Conservation (phyloP, 306 rosid species). For the Corylus americana region DNA sequence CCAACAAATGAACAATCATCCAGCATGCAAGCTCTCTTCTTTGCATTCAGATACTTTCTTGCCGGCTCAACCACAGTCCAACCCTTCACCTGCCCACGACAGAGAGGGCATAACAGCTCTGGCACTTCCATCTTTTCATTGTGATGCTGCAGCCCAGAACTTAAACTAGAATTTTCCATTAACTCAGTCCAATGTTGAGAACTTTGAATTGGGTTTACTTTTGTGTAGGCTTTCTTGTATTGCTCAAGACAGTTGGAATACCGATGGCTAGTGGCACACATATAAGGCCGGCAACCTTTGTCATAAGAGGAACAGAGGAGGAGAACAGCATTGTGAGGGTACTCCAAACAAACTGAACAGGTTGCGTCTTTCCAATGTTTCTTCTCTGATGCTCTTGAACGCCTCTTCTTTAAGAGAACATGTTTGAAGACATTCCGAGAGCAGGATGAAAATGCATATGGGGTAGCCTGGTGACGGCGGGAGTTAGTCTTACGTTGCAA, state of each 20-base stretch:
- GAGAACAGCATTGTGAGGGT: conserved; percentile 95
- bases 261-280: conserved; percentile 93
- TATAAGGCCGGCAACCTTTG: conserved; percentile 96
- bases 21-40: conserved; percentile 91
- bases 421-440: conserved; percentile 45
- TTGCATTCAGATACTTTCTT: conserved; percentile 71
- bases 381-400: conserved; percentile 53
- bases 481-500: conserved; percentile 34
- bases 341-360: conserved; percentile 97
- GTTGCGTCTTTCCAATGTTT: conserved; percentile 81
- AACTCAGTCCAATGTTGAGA: conserved; percentile 32
- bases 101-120: conserved; percentile 94
- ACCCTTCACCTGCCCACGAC: conserved; percentile 94
- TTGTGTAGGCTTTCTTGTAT: conserved; percentile 85
- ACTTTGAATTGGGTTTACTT: conserved; percentile 51
- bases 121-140: conserved; percentile 49
- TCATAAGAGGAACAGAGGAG: conserved; percentile 95
- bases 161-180: conserved; percentile 38
- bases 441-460: conserved; percentile 39
- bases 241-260: conserved; percentile 96
- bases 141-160: conserved; percentile 46
- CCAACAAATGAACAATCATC: conserved; percentile 85
- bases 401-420: conserved; percentile 45
- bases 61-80: conserved; percentile 97
- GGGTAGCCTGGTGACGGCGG: conserved; percentile 36